Evolutionary conservation across 1,139 yeast species (phyloP), one percentile per base, ranked within the genome.

Genomic region (Hansenula sp.): DNA sequence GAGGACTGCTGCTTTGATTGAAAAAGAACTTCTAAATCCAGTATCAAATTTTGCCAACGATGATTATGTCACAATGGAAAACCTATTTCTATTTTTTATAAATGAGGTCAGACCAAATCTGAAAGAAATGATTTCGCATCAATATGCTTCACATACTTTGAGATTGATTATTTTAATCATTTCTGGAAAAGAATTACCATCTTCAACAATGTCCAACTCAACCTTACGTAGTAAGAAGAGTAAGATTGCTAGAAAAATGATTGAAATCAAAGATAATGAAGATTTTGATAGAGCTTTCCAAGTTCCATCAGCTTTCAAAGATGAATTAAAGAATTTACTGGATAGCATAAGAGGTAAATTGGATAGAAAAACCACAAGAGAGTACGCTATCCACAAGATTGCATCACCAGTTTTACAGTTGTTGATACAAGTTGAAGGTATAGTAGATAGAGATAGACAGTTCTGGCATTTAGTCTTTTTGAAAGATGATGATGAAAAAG

Each of bases 361-460:
- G n/a, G 66, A 65, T 36, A 54, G 68, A 9, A 67, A 66, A 18
- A 59, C 64, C 15, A 74, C 88, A 47, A 76, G 98, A 57, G 89
- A 84, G 53, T 67, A 82, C 45, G 83, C 96, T 7, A 80, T 89
- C 45, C 84, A 89, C 55, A 80, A 86, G 48, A 68, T 89, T 41
- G 89, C 96, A 0, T 88, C 97, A 0, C 97, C 98, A 0, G 95
- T 90, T 2, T 62, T 89, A 25, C 97, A 91, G 65, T 69, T 91
- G 38, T 63, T 89, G 15, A 72, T 93, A 41, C 87, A 84, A 55
- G 77, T 87, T n/a, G 96, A 89, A 65, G 95, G 95, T 55, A 71
- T 83, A 38, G 80, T 81, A 40, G 88, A 84, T 60, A 77, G 81
- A 58, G 84, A 82, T 45, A 77, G 89, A 61, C 68, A 79, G 12